Conservation (phyloP, 257 asterid genomes). For the Cynanchum wilfordii region DNA sequence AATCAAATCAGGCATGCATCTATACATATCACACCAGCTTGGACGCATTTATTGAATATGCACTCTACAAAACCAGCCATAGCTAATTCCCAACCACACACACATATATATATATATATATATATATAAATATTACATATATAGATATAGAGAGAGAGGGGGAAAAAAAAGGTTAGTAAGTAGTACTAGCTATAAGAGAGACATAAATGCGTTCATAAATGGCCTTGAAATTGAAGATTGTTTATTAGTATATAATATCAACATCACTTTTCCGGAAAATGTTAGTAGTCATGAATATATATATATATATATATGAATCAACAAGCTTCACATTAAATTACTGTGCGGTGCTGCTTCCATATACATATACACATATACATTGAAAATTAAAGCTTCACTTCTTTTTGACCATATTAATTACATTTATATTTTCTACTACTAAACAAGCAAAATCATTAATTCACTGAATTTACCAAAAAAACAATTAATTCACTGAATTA, state of each 20-base stretch:
- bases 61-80: neutral
- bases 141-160: too few species aligned
- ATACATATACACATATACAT: neutral
- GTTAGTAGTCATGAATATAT: neutral
- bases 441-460: neutral
- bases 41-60: neutral
- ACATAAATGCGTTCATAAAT: conserved; percentile 17
- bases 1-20: conserved; percentile 7
- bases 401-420: conserved; percentile 2
- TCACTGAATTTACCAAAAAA: neutral
- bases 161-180: neutral
- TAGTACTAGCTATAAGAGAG: neutral
- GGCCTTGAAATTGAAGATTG: conserved; percentile 10
- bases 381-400: neutral
- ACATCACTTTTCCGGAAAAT: neutral
- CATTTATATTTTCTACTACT: neutral
- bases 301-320: neutral
- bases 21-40: conserved; percentile 1
- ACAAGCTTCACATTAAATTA: neutral
- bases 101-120: too few species aligned
- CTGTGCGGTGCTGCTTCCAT: neutral
- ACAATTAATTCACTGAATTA: neutral
- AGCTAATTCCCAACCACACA: neutral
- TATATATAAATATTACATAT: too few species aligned
- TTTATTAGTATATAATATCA: neutral